Conservation (phyloP, 371 early-diverging fungal genomes). For the Mucor circinelloides region DNA sequence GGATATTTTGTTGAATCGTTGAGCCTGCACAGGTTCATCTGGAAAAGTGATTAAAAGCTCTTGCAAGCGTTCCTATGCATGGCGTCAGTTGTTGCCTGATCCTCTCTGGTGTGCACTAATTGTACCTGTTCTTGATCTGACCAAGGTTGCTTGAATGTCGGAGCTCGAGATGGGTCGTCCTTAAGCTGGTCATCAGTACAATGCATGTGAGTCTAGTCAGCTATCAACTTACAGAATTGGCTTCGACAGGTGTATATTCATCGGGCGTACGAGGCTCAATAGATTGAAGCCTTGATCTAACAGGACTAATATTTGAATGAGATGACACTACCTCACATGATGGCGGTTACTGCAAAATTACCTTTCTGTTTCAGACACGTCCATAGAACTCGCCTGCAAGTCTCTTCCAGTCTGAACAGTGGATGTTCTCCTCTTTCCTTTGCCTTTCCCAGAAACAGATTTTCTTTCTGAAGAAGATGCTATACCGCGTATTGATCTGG, state of each 20-base stretch:
- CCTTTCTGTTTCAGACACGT: slow-evolving; percentile 25
- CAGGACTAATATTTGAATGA: not conserved
- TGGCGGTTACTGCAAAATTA: not conserved
- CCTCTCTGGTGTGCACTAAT: not conserved
- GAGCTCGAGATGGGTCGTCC: slow-evolving; percentile 27
- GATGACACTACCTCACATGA: not conserved
- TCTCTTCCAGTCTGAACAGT: slow-evolving; percentile 27
- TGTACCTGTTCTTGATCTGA: slow-evolving; percentile 66
- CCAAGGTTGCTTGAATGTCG: slow-evolving; percentile 64
- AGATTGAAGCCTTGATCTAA: slow-evolving; percentile 13
- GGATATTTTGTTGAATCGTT: slow-evolving; percentile 65
- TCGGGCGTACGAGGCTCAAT: slow-evolving; percentile 34
- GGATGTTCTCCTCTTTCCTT: slow-evolving; percentile 45
- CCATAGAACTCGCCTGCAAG: slow-evolving; percentile 22
- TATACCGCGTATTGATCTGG: not conserved
- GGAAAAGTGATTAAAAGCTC: slow-evolving; percentile 58
- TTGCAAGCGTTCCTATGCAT: slow-evolving; percentile 49
- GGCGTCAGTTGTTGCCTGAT: not conserved
- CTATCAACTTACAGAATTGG: not conserved
- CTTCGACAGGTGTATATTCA: slow-evolving; percentile 11
- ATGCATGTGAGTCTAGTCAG: not conserved
- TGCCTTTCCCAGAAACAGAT: slow-evolving; percentile 30
- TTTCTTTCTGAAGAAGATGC: not conserved
- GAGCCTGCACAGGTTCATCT: slow-evolving; percentile 66
- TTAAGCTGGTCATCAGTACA: not conserved